These are phyloP conservation scores for Alternaria postmessia DNA, from an alignment of 2,329 filamentous ascomycete genomes.

Conservation along the genomic window DNA sequence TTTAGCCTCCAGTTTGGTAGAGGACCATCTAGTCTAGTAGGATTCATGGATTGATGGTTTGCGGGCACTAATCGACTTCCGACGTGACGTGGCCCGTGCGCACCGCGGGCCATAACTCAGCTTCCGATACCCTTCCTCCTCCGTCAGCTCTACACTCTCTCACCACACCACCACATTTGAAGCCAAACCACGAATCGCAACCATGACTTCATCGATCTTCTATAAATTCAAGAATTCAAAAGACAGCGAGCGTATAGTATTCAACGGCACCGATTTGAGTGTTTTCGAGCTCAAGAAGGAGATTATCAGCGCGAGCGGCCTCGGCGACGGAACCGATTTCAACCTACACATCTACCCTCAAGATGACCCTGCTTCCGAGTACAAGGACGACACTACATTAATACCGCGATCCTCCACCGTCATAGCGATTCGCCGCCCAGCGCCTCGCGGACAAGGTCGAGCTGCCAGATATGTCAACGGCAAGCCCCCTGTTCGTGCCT, in stretches of 20 bases:
- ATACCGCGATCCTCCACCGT: constrained; percentile 95
- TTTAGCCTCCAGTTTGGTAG: background rate
- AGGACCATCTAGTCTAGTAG: background rate
- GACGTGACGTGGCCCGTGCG: constrained; percentile 1
- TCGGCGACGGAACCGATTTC: constrained; percentile 96
- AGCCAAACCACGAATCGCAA: constrained; percentile 50
- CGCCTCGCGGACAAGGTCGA: constrained; percentile 84
- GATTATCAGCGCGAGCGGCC: constrained; percentile 91
- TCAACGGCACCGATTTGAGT: constrained; percentile 96
- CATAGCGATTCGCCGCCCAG: constrained; percentile 84
- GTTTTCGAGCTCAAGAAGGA: constrained; percentile 99
- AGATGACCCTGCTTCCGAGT: constrained; percentile 85
- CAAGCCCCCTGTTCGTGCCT: constrained; percentile 86
- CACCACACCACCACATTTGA: constrained; percentile 12
- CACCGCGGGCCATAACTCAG: background rate
- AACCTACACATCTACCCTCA: constrained; percentile 94
- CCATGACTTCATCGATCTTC: constrained; percentile 95
- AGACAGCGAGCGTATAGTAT: constrained; percentile 91
- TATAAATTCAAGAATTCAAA: constrained; percentile 99
- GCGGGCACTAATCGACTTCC: background rate
- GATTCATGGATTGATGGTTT: background rate
- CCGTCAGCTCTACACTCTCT: constrained; percentile 14
- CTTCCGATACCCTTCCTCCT: constrained; percentile 4
- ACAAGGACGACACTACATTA: constrained; percentile 97
- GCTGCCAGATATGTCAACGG: constrained; percentile 96